Evolutionary conservation across 805 yeast species (phyloP), one percentile per base, ranked within the genome.

Genomic region (Debaryomyces maramus): DNA sequence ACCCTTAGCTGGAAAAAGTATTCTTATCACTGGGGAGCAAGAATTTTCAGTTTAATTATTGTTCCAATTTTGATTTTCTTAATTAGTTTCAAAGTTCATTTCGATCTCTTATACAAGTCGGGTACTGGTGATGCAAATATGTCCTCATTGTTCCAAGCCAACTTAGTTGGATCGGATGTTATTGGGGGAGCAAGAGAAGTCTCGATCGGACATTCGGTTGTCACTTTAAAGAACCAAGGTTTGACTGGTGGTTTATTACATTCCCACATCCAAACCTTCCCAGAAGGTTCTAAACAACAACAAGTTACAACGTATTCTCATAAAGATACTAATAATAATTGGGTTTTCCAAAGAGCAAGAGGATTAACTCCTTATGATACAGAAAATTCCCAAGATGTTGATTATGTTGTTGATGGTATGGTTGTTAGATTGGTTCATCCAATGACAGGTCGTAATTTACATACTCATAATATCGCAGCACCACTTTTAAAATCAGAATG

Each of bases 41-140:
- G 95, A 63, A 67, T 73, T 31, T 16, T 81, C 26, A 80, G 78
- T n/a, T 69, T 86, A 50, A 81, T 86, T 38, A 48, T 81, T 4
- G 63, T 85, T 31, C 95, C 95, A 46, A 52, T 77, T 35, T 38
- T 66, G 5, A 79, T 86, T 14, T 86, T 85, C 59, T 56, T 85
- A 58, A 51, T 80, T 35, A 75, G 79, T 38, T 86, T 86, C 73
- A 85, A 83, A 55, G 66, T 85, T 39, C 95, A 86, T 62, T 86
- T 86, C 52, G 88, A 78, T 43, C 67, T 86, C 40, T 72, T 86
- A 47, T 78, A 78, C 51, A 83, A 81, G 46, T 73, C 88, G 15
- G 95, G 95, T 52, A 72, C 88, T n/a, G 95, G 95, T 48, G 86
- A 81, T 58, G 82, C 85, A 26, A 77, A 75, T 50, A 85, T 85